These are phyloP conservation scores for Neurospora sp. DNA, from an alignment of 495 filamentous ascomycete genomes.

Conservation along the genomic window DNA sequence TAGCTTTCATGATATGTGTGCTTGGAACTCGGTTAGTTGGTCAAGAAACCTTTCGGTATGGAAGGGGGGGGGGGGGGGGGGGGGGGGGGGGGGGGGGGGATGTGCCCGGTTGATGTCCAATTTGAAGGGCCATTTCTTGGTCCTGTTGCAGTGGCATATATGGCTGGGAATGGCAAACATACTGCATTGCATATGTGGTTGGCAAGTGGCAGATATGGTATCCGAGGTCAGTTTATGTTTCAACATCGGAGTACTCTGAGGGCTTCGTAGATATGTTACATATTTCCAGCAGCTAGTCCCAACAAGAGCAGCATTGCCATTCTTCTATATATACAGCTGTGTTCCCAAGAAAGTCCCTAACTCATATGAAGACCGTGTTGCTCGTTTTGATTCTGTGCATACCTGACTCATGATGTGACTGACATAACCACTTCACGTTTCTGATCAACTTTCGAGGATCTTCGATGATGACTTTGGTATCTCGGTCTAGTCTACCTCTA, in stretches of 20 bases:
- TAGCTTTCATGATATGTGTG: neutral
- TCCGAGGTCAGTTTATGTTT: neutral
- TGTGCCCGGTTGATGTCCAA: neutral
- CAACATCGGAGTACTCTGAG: too few relatives aligned
- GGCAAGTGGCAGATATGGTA: neutral
- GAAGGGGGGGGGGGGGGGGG: neutral
- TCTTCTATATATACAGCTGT: neutral
- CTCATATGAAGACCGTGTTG: neutral
- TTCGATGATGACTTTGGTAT: neutral
- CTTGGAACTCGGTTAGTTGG: neutral
- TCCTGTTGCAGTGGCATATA: neutral
- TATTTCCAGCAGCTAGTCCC: neutral
- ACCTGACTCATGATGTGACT: neutral
- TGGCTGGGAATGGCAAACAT: neutral
- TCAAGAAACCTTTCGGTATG: neutral
- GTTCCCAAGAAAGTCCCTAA: accelerated
- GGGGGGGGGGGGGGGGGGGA: too few relatives aligned
- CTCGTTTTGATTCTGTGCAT: neutral
- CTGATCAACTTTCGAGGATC: neutral
- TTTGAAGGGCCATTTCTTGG: neutral
- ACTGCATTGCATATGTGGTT: neutral
- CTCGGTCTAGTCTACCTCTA: neutral
- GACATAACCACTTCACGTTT: neutral
- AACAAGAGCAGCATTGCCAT: neutral
- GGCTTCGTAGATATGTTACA: neutral